A percentile compares a stretch with the other conserved stretches of the same genome.
These are phyloP conservation scores for Penicillium longicatenatum DNA, from an alignment of 495 filamentous ascomycete species.

Conservation along the genomic window DNA sequence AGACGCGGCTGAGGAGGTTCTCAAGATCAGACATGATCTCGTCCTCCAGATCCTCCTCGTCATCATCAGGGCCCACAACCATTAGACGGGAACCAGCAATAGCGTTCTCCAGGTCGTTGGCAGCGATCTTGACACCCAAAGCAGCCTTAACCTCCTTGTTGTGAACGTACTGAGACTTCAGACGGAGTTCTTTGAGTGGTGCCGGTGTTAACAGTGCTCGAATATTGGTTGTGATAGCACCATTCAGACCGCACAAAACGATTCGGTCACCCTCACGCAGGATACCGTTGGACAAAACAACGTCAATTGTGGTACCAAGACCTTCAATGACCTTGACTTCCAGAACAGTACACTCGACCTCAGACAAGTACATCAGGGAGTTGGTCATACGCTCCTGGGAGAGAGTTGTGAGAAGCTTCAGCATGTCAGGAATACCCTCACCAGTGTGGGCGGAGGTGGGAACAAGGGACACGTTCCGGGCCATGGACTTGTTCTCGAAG, in stretches of 20 bases:
- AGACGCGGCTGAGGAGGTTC: constrained; percentile 84
- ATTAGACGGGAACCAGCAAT: constrained; percentile 96
- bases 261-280: constrained; percentile 93
- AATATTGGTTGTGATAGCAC: constrained; percentile 91
- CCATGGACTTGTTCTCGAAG: constrained; percentile 98
- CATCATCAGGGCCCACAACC: constrained; percentile 91
- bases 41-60: constrained; percentile 94
- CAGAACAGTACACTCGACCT: constrained; percentile 96
- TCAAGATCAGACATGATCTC: constrained; percentile 96
- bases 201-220: constrained; percentile 95
- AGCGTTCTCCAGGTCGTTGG: constrained; percentile 92
- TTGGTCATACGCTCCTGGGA: constrained; percentile 98
- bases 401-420: constrained; percentile 88
- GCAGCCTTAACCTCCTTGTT: constrained; percentile 99
- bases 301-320: constrained; percentile 98
- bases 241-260: constrained; percentile 92
- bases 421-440: constrained; percentile 98
- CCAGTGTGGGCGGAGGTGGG: constrained; percentile 97
- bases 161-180: constrained; percentile 95
- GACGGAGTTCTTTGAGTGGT: constrained; percentile 87
- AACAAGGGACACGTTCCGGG: constrained; percentile 87
- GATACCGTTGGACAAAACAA: constrained; percentile 94
- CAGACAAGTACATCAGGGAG: constrained; percentile 95
- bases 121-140: constrained; percentile 97
- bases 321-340: constrained; percentile 99